Base-by-base conservation (phyloP, 139 green algal genomes). In the Volvox africanus region DNA sequence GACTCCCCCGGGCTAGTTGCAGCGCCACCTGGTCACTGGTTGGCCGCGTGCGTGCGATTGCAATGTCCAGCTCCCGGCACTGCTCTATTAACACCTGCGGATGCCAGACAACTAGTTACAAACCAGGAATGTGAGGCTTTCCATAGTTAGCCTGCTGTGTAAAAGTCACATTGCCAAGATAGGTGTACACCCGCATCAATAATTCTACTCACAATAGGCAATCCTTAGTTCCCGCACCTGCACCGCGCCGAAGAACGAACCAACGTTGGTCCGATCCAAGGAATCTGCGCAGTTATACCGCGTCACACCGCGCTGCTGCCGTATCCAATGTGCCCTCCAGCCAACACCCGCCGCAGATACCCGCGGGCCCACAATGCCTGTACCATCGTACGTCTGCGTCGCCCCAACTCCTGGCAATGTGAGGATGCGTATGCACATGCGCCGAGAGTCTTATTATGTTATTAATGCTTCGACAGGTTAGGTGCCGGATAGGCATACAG, bases 281-380 rank as follows among this genome's bases (percentile, higher is more conserved):
- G 96, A 99, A 94, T 99, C 98, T 0, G 98, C 98, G 80, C 98
- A 99, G 94, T 99, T 99, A 94, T 98, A 99, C 18, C 94, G 92
- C 24, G 88, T 93, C 35, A 95, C n/a, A 21, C 94, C 94, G 1
- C 71, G 55, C 81, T 96, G 94, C 88, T 96, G 94, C 79, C 73
- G 79, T 11, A 92, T 88, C 95, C 95, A 98, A 9, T 88, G 82
- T 69, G 91, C 93, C 30, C 87, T 82, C 94, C 95, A 98, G 20
- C 91, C 92, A 0, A 77, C 21, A 28, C 94, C 94, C 16, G 88
- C 88, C 0, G 35, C 16, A 2, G 67, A 87, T 16, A 89, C 32
- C n/a, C 88, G 91, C n/a, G 65, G 67, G 13, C 26, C 90, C 18
- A 88, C 61, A 24, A 92, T 87, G 26, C 88, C 78, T 13, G 61